A percentile compares a stretch with the other conserved stretches of the same genome.
Conservation (phyloP, 164 flowering plant species). For the Vitis amurensis region DNA sequence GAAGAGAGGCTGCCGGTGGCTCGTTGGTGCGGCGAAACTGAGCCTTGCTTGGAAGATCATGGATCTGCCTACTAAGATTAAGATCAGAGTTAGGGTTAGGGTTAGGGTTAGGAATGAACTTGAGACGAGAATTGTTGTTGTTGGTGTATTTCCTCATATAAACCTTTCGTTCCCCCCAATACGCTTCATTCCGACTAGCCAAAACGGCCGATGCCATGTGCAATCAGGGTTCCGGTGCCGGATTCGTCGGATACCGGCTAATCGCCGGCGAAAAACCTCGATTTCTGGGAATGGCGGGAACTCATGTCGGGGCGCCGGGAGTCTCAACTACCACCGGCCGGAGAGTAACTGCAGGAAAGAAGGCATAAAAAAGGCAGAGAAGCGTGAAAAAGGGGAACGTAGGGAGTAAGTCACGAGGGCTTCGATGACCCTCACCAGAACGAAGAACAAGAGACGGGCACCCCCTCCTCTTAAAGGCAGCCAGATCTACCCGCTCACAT, state of each 20-base stretch:
- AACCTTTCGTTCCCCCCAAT: slow-evolving; percentile 35
- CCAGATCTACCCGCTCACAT: slow-evolving; percentile 28
- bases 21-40: background rate
- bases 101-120: slow-evolving; percentile 16
- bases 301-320: background rate
- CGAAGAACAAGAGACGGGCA: slow-evolving; percentile 18
- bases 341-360: background rate
- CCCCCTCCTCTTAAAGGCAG: slow-evolving; percentile 31
- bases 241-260: slow-evolving; percentile 7
- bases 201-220: slow-evolving; percentile 46
- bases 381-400: no score
- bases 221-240: background rate
- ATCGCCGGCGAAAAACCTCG: slow-evolving; percentile 6
- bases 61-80: slow-evolving; percentile 17
- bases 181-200: slow-evolving; percentile 33
- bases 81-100: slow-evolving; percentile 29
- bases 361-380: background rate
- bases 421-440: slow-evolving; percentile 18
- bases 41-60: background rate
- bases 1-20: background rate
- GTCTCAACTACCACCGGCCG: background rate
- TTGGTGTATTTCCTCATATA: slow-evolving; percentile 44
- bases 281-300: background rate
- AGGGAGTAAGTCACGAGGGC: slow-evolving; percentile 16
- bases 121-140: slow-evolving; percentile 7